These are phyloP conservation scores for Ogataea trehaloabstinens DNA, from an alignment of 805 yeast genomes.

Conservation along the genomic window DNA sequence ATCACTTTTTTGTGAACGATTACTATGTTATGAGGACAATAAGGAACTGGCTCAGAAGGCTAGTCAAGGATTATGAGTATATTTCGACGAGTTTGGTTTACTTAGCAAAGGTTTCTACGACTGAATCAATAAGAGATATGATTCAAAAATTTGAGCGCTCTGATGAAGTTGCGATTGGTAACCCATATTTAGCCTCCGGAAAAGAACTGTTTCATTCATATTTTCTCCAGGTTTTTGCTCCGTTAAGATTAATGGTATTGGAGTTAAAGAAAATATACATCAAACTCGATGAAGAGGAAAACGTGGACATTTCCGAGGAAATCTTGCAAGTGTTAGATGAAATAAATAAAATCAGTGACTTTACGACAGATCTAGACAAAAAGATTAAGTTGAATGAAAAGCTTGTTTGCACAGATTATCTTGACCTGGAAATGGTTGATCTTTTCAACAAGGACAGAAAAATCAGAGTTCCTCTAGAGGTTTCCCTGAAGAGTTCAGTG, in stretches of 20 bases:
- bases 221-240: conserved; percentile 30
- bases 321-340: conserved; percentile 17
- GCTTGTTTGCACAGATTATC: conserved; percentile 28
- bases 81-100: conserved; percentile 30
- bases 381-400: conserved; percentile 31
- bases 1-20: conserved; percentile 29
- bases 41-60: conserved; percentile 25
- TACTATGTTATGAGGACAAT: conserved; percentile 22
- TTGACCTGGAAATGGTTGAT: conserved; percentile 32
- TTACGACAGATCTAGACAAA: conserved; percentile 30
- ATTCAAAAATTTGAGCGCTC: conserved; percentile 18
- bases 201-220: conserved; percentile 30
- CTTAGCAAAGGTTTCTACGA: conserved; percentile 27
- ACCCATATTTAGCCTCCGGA: conserved; percentile 27
- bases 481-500: conserved; percentile 23
- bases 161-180: conserved; percentile 19
- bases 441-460: conserved; percentile 27
- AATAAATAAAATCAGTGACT: conserved; percentile 29
- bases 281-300: conserved; percentile 14
- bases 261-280: conserved; percentile 24
- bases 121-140: conserved; percentile 25
- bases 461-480: conserved; percentile 23
- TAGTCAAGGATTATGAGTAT: conserved; percentile 25
- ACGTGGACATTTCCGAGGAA: conserved; percentile 15
- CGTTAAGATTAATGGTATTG: conserved; percentile 24